Conservation (phyloP, 1,284 basidiomycete species). For the Ceratobasidium sp. region DNA sequence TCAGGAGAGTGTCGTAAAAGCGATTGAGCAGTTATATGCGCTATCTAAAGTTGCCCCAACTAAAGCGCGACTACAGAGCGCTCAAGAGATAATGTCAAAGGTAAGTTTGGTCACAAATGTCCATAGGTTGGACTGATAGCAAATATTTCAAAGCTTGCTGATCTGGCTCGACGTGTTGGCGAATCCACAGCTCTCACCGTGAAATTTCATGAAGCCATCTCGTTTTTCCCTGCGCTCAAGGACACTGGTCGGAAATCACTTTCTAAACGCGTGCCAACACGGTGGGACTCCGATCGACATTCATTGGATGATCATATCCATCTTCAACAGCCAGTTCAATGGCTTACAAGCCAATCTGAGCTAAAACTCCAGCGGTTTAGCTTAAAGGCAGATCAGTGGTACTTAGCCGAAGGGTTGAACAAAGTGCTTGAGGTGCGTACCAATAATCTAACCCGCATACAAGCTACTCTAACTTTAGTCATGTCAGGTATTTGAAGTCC, state of each 20-base stretch:
- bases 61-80: no score
- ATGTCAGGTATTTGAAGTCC: no score
- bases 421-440: conserved; percentile 24
- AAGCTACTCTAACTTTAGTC: no score
- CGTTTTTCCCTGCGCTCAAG: background rate
- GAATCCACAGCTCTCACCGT: background rate
- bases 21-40: no score
- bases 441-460: no score
- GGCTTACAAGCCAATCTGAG: background rate
- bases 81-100: no score
- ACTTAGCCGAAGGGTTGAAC: background rate
- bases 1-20: no score
- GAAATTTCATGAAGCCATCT: background rate
- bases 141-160: background rate
- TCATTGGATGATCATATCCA: background rate
- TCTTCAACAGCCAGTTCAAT: background rate
- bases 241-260: background rate
- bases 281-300: conserved; percentile 1
- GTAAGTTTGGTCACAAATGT: no score
- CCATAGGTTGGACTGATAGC: no score
- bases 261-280: background rate
- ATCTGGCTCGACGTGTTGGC: conserved; percentile 8
- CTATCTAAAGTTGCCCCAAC: no score
- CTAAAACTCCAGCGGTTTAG: background rate
- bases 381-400: background rate